phyloP scores from a whole-genome alignment of 1,284 basidiomycete species.

The Rhizopogon parksii region DNA sequence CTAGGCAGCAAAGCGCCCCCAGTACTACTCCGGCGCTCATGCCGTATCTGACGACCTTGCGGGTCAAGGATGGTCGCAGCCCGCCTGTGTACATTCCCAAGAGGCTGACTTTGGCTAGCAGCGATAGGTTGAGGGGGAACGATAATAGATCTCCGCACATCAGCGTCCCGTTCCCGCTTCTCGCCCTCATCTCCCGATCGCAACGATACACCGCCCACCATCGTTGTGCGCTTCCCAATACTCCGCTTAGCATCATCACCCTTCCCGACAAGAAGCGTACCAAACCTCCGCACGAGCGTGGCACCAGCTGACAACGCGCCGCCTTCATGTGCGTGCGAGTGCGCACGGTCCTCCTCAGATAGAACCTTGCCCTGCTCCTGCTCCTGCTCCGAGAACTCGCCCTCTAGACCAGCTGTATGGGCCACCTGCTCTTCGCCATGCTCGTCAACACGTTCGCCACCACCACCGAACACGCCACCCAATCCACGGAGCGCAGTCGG shows the following conservation, averaged over 20 bases:
- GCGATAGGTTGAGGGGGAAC: constrained; percentile 33
- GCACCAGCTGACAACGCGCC: constrained; percentile 48
- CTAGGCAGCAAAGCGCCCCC: constrained; percentile 52
- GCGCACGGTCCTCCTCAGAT: constrained; percentile 22
- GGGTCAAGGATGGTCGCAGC: constrained; percentile 72
- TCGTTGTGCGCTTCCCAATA: constrained; percentile 41
- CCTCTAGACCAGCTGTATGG: constrained; percentile 53
- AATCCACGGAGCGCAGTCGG: constrained; percentile 41
- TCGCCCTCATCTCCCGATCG: constrained; percentile 32
- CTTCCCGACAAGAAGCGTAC: constrained; percentile 49
- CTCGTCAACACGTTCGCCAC: constrained; percentile 35
- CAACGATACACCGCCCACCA: constrained; percentile 42
- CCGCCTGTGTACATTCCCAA: constrained; percentile 52
- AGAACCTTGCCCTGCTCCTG: constrained; percentile 24
- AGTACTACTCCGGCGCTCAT: constrained; percentile 73
- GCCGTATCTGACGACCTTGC: constrained; percentile 47
- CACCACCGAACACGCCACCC: constrained; percentile 44
- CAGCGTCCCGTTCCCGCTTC: constrained; percentile 14
- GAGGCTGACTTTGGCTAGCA: constrained; percentile 50
- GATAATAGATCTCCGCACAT: constrained; percentile 23
- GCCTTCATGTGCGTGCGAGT: constrained; percentile 16
- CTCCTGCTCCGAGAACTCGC: constrained; percentile 39
- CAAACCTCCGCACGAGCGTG: constrained; percentile 69
- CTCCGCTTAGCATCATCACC: constrained; percentile 36
- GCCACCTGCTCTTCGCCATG: constrained; percentile 36